Base-by-base conservation (phyloP, 768 basidiomycete species). In the Pulveroboletus sp. region DNA sequence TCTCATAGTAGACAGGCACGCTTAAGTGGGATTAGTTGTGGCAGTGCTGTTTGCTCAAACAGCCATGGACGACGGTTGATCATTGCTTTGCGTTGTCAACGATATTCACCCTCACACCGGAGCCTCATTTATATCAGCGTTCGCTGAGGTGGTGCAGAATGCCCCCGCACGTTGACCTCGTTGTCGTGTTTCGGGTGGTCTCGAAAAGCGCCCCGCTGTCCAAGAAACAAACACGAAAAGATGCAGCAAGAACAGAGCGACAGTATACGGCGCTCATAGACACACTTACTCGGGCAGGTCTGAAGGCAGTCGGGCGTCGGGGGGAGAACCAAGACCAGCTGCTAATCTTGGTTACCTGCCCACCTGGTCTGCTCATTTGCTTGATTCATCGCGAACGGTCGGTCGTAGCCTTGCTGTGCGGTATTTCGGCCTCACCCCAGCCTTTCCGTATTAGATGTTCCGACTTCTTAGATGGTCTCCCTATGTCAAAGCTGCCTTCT, bases 321-420 rank as follows among this genome's bases (percentile, higher is more conserved):
- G 91, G 91, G n/a, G 85, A 86, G 60, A 76, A 77, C 9, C 70
- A 86, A 43, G 87, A 86, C 1, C 83, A 92, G 56, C 66, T 93
- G 7, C 71, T 93, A 6, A 70, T 95, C 6, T 82, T 96, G 51
- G 80, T 96, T 10, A 73, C 75, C 8, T 91, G 89, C 54, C 81
- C 86, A 0, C 71, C 77, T 37, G 71, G 72, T 32, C 76, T 82
- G 43, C 70, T 96, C 17, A 62, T 76, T 24, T 77, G 78, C 39
- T 75, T 95, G 8, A 79, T 87, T 1, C 81, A 80, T 53, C 73
- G 82, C 39, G 92, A 94, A 71, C 73, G 84, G 91, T 89, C 61
- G 62, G 84, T 69, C 32, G 6, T 17, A 7, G 3, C n/a, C 15
- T 49, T 3, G 5, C 11, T 43, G 40, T 15, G 9, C 4, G 14